Base-by-base conservation (phyloP, 2,329 filamentous ascomycete species). In the Dendryphion nanum region DNA sequence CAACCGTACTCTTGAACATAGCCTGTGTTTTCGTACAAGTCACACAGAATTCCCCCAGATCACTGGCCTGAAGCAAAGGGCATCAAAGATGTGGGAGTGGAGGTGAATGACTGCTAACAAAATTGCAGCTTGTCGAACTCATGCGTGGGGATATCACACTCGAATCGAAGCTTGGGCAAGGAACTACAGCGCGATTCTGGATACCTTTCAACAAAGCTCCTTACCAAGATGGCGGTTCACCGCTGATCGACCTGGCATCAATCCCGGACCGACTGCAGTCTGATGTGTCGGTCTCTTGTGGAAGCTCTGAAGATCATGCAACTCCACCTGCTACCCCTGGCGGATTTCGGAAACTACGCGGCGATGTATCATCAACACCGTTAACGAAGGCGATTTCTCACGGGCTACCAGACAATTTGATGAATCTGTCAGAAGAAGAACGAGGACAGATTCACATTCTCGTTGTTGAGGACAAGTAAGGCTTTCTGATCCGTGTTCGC, bases 401-500 rank as follows among this genome's bases (percentile, higher is more conserved):
- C 17, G 51, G 33, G 33, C 61, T 57, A 21, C 56, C 47, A 13
- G 59, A 58, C 30, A 51, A 51, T 33, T 40, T 60, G 18, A 56
- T 74, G 31, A 76, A 76, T 14, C 56, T 86, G 2, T 66, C 76
- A 3, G 65, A 71, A 13, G 63, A 72, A 2, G 82, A 86, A 38
- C 74, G 86, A 38, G 71, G 77, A 37, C 76, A 79, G 24, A 74
- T 83, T 5, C 79, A 86, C 33, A 72, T 91, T n/a, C 66, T 91
- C 15, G 79, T 93, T 1, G 86, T 90, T 2, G 87, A 91, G 64
- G 87, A 91, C 58, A 89, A 90, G 79, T 81, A 69, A 71, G 79
- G 72, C 12, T 18, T 17, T 10, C 23, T 5, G 32, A 13, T 5
- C 14, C 8, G 7, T 12, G 17, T 17, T 31, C 32, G 24, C 13